These are phyloP conservation scores for Fonsecaea pedrosoi DNA, from an alignment of 2,329 filamentous ascomycete genomes.

Conservation along the genomic window DNA sequence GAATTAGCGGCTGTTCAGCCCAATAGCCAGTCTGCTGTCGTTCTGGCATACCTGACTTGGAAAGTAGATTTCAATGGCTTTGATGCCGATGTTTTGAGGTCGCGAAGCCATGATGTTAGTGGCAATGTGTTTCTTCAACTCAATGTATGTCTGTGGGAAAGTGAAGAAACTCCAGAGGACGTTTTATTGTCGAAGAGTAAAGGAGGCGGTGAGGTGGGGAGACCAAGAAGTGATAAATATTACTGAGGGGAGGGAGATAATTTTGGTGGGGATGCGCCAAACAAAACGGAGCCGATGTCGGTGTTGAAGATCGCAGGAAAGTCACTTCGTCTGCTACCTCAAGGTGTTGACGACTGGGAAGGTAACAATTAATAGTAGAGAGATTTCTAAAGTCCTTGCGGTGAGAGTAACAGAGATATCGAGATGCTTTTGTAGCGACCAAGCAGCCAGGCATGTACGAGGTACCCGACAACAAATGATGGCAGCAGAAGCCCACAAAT, in stretches of 20 bases:
- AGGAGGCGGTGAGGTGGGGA: slow-evolving; percentile 21
- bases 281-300: slow-evolving; percentile 1
- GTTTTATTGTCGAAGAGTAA: slow-evolving; percentile 5
- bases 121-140: background rate
- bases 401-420: background rate
- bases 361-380: background rate
- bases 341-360: background rate
- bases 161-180: background rate
- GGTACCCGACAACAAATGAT: slow-evolving; percentile 7
- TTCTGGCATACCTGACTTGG: slow-evolving; percentile 75
- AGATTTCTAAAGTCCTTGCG: slow-evolving; percentile 1
- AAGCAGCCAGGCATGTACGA: background rate
- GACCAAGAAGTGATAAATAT: slow-evolving; percentile 4
- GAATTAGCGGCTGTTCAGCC: slow-evolving; percentile 24
- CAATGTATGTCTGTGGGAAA: background rate
- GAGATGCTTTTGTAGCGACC: slow-evolving; percentile 10
- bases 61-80: slow-evolving; percentile 90
- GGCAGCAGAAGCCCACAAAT: slow-evolving; percentile 13
- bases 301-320: background rate
- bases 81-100: slow-evolving; percentile 88
- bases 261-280: slow-evolving; percentile 12
- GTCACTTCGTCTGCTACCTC: background rate
- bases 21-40: background rate
- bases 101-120: slow-evolving; percentile 69
- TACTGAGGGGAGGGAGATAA: slow-evolving; percentile 8